Conservation (phyloP, 2,329 filamentous ascomycete genomes). For the Onygena corvina region DNA sequence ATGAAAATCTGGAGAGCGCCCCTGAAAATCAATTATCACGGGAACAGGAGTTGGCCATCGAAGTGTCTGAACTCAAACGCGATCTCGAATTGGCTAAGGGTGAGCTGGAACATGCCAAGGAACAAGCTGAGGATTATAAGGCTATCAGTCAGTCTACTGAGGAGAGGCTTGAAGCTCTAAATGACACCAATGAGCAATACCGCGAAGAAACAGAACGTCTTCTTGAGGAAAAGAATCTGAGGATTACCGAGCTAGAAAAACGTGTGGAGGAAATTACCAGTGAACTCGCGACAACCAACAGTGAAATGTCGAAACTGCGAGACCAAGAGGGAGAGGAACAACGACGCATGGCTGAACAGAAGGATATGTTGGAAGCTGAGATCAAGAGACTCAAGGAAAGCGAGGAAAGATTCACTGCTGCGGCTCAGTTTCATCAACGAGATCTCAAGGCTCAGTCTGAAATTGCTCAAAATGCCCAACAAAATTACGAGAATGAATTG, state of each 20-base stretch:
- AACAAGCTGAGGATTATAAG: conserved; percentile 77
- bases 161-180: conserved; percentile 69
- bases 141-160: conserved; percentile 76
- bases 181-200: conserved; percentile 72
- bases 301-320: conserved; percentile 66
- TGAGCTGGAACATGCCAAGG: conserved; percentile 69
- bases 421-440: conserved; percentile 74
- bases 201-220: conserved; percentile 70
- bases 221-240: conserved; percentile 63
- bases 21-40: conserved; percentile 49
- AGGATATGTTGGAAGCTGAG: conserved; percentile 63
- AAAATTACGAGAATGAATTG: conserved; percentile 88
- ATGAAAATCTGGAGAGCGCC: conserved; percentile 37
- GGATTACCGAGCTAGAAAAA: conserved; percentile 69
- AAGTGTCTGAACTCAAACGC: conserved; percentile 75
- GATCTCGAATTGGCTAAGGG: conserved; percentile 69
- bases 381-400: conserved; percentile 72
- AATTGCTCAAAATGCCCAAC: conserved; percentile 83
- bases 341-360: conserved; percentile 67
- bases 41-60: conserved; percentile 69
- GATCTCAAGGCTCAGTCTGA: conserved; percentile 87
- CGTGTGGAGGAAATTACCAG: conserved; percentile 70
- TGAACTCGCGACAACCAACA: conserved; percentile 71
- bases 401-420: conserved; percentile 63
- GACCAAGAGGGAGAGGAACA: conserved; percentile 66